phyloP scores from a whole-genome alignment of 129 eudicot genomes.

The Saussurea involucrata region DNA sequence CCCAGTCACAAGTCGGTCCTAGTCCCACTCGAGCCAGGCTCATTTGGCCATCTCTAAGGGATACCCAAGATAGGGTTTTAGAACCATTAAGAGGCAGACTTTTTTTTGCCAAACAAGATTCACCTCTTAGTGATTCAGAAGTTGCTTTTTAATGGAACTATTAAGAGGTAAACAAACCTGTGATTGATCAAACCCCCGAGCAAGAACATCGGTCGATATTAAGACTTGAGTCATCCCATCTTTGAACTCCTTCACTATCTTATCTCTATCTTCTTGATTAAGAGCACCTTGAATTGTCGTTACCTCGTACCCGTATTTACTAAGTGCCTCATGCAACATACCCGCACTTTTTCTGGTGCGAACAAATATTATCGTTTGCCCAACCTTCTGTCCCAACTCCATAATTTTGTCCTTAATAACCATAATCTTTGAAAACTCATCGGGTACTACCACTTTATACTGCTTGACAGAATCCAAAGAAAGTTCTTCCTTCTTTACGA shows the following conservation, averaged over 20 bases:
- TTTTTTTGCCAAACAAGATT: no score
- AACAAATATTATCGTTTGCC: constrained; percentile 73
- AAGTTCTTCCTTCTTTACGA: constrained; percentile 67
- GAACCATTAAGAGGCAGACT: no score
- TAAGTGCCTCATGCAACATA: constrained; percentile 42
- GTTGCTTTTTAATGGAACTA: no score
- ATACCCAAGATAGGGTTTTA: no score
- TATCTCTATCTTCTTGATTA: constrained; percentile 53
- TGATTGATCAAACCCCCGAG: constrained; percentile 66
- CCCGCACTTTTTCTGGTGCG: constrained; percentile 44
- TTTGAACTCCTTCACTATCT: constrained; percentile 60
- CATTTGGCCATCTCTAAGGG: no score
- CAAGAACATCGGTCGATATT: constrained; percentile 64
- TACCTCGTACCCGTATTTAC: constrained; percentile 47
- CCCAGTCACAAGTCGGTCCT: no score
- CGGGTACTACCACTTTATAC: constrained; percentile 50
- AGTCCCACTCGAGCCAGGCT: no score
- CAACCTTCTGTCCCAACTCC: constrained; percentile 48
- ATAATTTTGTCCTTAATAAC: constrained; percentile 28
- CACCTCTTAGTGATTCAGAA: no score
- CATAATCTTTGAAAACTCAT: constrained; percentile 46
- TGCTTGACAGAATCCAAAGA: constrained; percentile 62
- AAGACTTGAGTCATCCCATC: constrained; percentile 65
- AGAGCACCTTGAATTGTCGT: constrained; percentile 69
- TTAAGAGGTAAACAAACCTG: constrained; percentile 36